phyloP scores from a whole-genome alignment of 1,284 basidiomycete genomes.

The Ceratobasidium papillatum region DNA sequence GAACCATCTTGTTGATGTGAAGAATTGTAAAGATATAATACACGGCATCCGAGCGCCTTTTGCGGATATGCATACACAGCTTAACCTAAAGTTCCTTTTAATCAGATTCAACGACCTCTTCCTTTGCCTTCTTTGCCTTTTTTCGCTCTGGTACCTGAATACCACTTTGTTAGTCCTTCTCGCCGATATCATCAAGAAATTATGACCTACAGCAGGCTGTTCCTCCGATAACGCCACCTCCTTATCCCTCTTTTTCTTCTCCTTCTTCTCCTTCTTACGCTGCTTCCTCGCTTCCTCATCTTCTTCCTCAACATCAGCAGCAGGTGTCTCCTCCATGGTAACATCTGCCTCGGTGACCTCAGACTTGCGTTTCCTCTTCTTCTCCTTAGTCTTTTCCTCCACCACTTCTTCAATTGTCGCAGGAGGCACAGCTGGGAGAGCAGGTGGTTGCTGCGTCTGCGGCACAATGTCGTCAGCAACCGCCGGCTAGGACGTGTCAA shows the following conservation, averaged over 20 bases:
- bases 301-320: slow-evolving; percentile 43
- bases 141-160: slow-evolving; percentile 29
- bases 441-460: slow-evolving; percentile 49
- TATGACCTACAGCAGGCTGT: slow-evolving; percentile 3
- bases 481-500: neutral
- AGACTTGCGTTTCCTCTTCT: slow-evolving; percentile 48
- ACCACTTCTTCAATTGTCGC: slow-evolving; percentile 43
- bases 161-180: neutral
- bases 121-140: slow-evolving; percentile 34
- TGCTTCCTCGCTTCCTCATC: slow-evolving; percentile 50
- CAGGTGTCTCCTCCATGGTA: slow-evolving; percentile 31
- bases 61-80: neutral
- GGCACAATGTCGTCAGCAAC: neutral
- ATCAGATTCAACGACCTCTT: slow-evolving; percentile 20
- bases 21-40: slow-evolving; percentile 11
- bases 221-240: slow-evolving; percentile 46
- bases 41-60: slow-evolving; percentile 12
- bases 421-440: slow-evolving; percentile 47
- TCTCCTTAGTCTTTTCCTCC: slow-evolving; percentile 46
- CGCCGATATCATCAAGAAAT: neutral
- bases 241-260: slow-evolving; percentile 79
- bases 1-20: neutral
- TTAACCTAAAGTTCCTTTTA: neutral
- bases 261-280: slow-evolving; percentile 55
- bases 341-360: slow-evolving; percentile 40